Percentiles rank a stretch among this genome's conserved stretches.
These are phyloP conservation scores for Colletotrichum lini DNA, from an alignment of 2,329 filamentous ascomycete species.

Conservation along the genomic window DNA sequence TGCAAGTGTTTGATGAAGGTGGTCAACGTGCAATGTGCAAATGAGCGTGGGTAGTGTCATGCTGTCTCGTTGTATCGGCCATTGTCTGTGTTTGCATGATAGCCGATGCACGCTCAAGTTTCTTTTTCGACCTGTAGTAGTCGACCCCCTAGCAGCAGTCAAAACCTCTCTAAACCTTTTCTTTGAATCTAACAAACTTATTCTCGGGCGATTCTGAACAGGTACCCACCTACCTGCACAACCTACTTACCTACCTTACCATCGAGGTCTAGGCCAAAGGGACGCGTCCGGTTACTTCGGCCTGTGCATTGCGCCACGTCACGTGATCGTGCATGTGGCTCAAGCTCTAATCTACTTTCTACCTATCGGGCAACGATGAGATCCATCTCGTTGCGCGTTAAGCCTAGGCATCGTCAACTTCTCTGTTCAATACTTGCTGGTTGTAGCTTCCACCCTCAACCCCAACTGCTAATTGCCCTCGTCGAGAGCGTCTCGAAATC, in stretches of 20 bases:
- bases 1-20: background rate
- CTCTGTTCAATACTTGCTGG: background rate
- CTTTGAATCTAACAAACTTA: too few species aligned
- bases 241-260: background rate
- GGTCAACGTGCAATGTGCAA: background rate
- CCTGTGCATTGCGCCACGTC: background rate
- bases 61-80: too few species aligned
- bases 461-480: background rate
- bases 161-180: too few species aligned
- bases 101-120: too few species aligned
- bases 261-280: background rate
- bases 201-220: too few species aligned
- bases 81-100: too few species aligned
- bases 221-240: too few species aligned
- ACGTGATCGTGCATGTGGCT: background rate
- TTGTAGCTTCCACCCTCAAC: background rate
- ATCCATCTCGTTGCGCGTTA: background rate
- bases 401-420: background rate
- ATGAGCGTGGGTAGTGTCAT: too few species aligned
- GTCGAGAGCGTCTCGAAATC: background rate
- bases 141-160: too few species aligned
- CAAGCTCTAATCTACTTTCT: background rate
- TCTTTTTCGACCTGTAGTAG: too few species aligned
- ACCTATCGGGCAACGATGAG: slow-evolving; percentile 1
- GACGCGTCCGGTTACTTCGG: background rate